A percentile compares a stretch with the other conserved stretches of the same genome.
These are phyloP conservation scores for Aureobasidium zeae DNA, from an alignment of 2,329 filamentous ascomycete species.

Conservation along the genomic window DNA sequence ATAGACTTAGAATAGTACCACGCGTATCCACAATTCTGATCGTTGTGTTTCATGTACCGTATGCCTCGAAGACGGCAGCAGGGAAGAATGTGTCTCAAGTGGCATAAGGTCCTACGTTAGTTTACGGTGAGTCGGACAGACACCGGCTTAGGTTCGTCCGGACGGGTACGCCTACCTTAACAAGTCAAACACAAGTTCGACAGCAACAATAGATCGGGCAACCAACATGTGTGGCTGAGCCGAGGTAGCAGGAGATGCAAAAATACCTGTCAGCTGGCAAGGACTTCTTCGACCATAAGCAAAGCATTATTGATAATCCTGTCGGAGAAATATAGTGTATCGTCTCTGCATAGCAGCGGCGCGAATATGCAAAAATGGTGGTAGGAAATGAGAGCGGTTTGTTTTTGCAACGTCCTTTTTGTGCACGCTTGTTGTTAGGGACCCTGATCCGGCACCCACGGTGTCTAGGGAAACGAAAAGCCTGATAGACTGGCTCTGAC, in stretches of 20 bases:
- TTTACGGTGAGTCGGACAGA: neutral
- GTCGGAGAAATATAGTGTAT: slow-evolving; percentile 5
- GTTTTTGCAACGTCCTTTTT: slow-evolving; percentile 9
- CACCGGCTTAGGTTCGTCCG: neutral
- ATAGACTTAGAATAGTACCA: no score
- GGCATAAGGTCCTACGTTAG: neutral
- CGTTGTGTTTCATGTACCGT: no score
- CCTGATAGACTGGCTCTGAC: slow-evolving; percentile 1
- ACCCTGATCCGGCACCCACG: neutral
- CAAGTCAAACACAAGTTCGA: slow-evolving; percentile 14
- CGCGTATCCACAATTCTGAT: no score
- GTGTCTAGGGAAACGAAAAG: slow-evolving; percentile 3
- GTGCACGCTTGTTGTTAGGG: slow-evolving; percentile 10
- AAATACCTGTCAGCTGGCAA: no score
- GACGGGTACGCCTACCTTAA: slow-evolving; percentile 1
- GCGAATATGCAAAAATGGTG: slow-evolving; percentile 3
- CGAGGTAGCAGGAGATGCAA: neutral
- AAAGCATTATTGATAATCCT: no score
- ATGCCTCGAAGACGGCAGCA: no score
- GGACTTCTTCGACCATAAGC: no score
- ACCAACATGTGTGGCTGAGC: slow-evolving; percentile 9
- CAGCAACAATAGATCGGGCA: slow-evolving; percentile 1
- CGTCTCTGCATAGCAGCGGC: slow-evolving; percentile 11
- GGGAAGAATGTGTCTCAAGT: no score
- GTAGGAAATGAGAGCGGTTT: slow-evolving; percentile 13